phyloP scores from a whole-genome alignment of 371 early-diverging fungal species.

The Sporodiniella umbellata region DNA sequence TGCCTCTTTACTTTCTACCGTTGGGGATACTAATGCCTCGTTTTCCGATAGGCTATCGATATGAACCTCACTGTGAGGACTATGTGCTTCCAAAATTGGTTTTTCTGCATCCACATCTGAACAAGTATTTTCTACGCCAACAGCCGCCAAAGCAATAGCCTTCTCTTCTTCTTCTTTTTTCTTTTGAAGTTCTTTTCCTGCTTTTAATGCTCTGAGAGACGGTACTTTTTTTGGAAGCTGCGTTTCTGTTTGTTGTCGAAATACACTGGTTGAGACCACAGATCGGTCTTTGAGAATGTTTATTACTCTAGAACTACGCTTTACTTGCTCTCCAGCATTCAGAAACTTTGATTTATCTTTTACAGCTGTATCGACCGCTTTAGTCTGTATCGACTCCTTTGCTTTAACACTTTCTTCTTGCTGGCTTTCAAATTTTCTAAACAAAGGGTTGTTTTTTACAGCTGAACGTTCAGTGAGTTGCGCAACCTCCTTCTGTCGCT shows the following conservation, averaged over 20 bases:
- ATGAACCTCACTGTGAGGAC: too few species aligned
- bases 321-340: conserved; percentile 15
- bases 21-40: too few species aligned
- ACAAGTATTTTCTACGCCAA: background rate
- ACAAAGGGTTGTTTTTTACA: conserved; percentile 32
- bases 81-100: too few species aligned
- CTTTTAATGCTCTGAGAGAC: background rate
- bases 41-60: too few species aligned
- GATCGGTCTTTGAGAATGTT: conserved; percentile 24
- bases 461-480: conserved; percentile 28
- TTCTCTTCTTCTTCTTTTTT: background rate
- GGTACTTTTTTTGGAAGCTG: background rate
- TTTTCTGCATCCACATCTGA: background rate
- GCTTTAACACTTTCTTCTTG: background rate
- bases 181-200: background rate
- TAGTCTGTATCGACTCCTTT: background rate
- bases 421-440: conserved; percentile 29
- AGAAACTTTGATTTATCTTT: conserved; percentile 10
- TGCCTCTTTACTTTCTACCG: too few species aligned
- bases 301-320: conserved; percentile 20
- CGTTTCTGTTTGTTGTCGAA: conserved; percentile 15
- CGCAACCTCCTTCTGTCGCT: conserved; percentile 25
- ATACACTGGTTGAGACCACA: conserved; percentile 23
- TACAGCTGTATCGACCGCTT: conserved; percentile 1
- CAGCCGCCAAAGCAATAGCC: background rate